These are phyloP conservation scores for Coemansia sp. DNA, from an alignment of 192 early-diverging fungal species.

Conservation along the genomic window DNA sequence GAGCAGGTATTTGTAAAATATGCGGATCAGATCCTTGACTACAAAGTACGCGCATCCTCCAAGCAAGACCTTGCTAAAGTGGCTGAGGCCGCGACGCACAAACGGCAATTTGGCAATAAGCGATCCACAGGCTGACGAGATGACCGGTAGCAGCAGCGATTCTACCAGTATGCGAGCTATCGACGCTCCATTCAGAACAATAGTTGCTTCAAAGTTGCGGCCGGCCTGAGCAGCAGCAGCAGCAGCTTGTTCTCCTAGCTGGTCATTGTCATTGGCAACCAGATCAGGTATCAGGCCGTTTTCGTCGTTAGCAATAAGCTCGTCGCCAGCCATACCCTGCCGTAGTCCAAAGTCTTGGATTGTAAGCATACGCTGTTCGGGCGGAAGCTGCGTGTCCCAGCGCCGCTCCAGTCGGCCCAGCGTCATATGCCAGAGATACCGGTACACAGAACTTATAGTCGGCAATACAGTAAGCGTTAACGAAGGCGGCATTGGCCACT, in stretches of 20 bases:
- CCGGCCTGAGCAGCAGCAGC: constrained; percentile 8
- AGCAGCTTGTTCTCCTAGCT: background rate
- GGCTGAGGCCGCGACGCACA: constrained; percentile 53
- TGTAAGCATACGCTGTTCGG: constrained; percentile 27
- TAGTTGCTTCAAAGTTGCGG: constrained; percentile 56
- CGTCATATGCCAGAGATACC: constrained; percentile 58
- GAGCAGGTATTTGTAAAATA: constrained; percentile 62
- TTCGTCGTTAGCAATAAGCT: background rate
- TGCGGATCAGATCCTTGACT: constrained; percentile 62
- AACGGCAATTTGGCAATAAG: constrained; percentile 57
- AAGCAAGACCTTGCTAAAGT: constrained; percentile 58
- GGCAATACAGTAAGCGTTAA: constrained; percentile 65
- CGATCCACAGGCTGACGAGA: constrained; percentile 65
- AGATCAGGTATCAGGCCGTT: background rate
- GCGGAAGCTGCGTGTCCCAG: constrained; percentile 58
- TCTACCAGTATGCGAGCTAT: constrained; percentile 66
- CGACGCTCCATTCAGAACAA: constrained; percentile 59
- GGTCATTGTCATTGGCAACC: constrained; percentile 8
- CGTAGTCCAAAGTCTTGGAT: constrained; percentile 24
- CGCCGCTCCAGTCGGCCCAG: constrained; percentile 59
- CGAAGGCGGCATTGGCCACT: constrained; percentile 66
- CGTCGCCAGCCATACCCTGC: background rate
- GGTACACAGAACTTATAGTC: constrained; percentile 63
- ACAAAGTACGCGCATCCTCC: constrained; percentile 63
- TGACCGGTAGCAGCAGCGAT: constrained; percentile 67